Percentiles rank a stretch among this genome's conserved stretches.
Evolutionary conservation across 495 filamentous ascomycete species (phyloP).

Genomic region (Aspergillus olivimuriae): DNA sequence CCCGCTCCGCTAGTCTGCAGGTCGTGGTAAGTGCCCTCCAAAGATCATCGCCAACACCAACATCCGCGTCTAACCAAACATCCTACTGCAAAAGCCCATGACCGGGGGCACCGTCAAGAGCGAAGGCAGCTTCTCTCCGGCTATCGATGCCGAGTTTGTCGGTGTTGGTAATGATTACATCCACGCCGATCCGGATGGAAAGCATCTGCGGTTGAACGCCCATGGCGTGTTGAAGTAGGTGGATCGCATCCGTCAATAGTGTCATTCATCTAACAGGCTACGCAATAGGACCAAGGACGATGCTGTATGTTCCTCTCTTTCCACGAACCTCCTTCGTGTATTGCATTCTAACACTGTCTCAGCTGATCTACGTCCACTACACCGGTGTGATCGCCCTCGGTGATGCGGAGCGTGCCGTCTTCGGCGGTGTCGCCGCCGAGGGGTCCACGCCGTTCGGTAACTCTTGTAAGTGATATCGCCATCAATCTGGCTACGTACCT

Average conservation of each 20-base stretch:
- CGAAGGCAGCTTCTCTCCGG: conserved; percentile 32
- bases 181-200: conserved; percentile 39
- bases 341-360: conserved; percentile 1
- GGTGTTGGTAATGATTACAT: conserved; percentile 48
- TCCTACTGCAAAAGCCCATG: conserved; percentile 31
- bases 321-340: background rate
- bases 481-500: background rate
- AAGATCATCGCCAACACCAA: background rate
- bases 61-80: background rate
- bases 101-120: conserved; percentile 36
- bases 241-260: background rate
- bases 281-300: conserved; percentile 20
- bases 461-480: conserved; percentile 40
- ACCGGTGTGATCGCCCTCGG: conserved; percentile 38
- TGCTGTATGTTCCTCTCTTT: conserved; percentile 14
- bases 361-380: conserved; percentile 44
- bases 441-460: conserved; percentile 50
- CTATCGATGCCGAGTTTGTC: conserved; percentile 42
- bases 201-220: conserved; percentile 46
- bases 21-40: conserved; percentile 15
- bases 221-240: conserved; percentile 38
- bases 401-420: conserved; percentile 32
- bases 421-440: conserved; percentile 38
- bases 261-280: background rate
- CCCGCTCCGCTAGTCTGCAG: conserved; percentile 15